Base-by-base conservation (phyloP, 192 early-diverging fungal species). In the Backusella psychrophila region DNA sequence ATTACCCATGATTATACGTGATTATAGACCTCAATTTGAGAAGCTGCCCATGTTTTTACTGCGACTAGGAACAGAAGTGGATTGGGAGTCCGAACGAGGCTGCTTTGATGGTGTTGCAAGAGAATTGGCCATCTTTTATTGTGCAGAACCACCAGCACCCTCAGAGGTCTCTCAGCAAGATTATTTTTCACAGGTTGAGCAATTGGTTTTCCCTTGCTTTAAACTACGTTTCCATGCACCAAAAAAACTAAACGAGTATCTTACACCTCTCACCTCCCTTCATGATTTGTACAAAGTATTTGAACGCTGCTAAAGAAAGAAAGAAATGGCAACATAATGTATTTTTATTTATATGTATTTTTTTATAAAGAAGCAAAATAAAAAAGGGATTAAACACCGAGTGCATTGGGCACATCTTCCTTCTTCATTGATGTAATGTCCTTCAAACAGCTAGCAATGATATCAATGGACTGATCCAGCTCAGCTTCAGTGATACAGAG, bases 231-330 rank as follows among this genome's bases (percentile, higher is more conserved):
- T 97, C 59, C 79, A 87, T 71, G 93, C 94, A 2, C 90, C 92
- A 14, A 83, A 84, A 39, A 72, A 74, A 34, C 78, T 96, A 65
- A 85, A 70, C 82, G 85, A 74, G 21, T 75, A 56, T 38, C 79
- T 97, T 17, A 83, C 95, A 4, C 91, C 95, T 76, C 81, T 99
- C 19, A 94, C 93, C 2, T 89, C 94, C 76, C 85, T 97, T 70
- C 90, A 92, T 26, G 96, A 98, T 75, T 85, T 99, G 33, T 99
- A 99, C 83, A 94, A 91, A 33, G 92, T 98, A 42, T 99, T 99
- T 90, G 97, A 99, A 77, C 85, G 97, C n/a, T 99, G 97, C 82
- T 98, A 86, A 84, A 38, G 15, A 21, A 53, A 53, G 34, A 23
- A 56, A 14, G 15, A 38, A 23, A 35, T 36, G 21, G 31, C 23